Percentiles rank a stretch among this genome's conserved stretches.
Conservation (phyloP, 495 filamentous ascomycete genomes). For the Penicillium maclennaniae region DNA sequence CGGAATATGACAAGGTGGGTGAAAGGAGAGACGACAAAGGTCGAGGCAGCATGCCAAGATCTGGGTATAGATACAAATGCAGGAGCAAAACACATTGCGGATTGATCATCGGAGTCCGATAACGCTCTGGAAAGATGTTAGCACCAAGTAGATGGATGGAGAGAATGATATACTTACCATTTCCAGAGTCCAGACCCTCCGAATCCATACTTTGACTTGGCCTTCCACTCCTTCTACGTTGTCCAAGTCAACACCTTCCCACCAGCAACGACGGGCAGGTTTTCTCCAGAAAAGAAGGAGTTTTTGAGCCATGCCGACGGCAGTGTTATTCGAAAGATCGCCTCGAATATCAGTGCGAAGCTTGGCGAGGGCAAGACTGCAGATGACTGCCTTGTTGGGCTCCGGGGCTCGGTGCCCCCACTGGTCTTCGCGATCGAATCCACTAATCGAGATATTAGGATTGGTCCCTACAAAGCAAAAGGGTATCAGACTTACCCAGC, state of each 20-base stretch:
- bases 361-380: constrained; percentile 87
- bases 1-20: not conserved
- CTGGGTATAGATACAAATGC: constrained; percentile 29
- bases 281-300: constrained; percentile 98
- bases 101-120: constrained; percentile 72
- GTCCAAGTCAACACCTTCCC: constrained; percentile 94
- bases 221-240: constrained; percentile 88
- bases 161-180: constrained; percentile 58
- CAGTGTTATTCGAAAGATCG: constrained; percentile 70
- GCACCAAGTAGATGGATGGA: constrained; percentile 2
- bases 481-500: constrained; percentile 70
- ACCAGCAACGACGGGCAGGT: constrained; percentile 95
- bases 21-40: constrained; percentile 18
- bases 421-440: constrained; percentile 89
- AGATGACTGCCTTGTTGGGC: constrained; percentile 97
- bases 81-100: constrained; percentile 13
- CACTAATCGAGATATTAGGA: constrained; percentile 48
- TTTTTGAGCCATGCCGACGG: constrained; percentile 98
- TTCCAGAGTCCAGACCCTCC: constrained; percentile 96
- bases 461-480: not conserved
- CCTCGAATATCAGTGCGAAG: constrained; percentile 87
- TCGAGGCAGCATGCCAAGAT: constrained; percentile 18
- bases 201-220: constrained; percentile 94
- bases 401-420: constrained; percentile 97
- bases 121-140: constrained; percentile 59